Evolutionary conservation across 2,329 filamentous ascomycete genomes (phyloP).

Genomic region (Neocucurbitaria cava): DNA sequence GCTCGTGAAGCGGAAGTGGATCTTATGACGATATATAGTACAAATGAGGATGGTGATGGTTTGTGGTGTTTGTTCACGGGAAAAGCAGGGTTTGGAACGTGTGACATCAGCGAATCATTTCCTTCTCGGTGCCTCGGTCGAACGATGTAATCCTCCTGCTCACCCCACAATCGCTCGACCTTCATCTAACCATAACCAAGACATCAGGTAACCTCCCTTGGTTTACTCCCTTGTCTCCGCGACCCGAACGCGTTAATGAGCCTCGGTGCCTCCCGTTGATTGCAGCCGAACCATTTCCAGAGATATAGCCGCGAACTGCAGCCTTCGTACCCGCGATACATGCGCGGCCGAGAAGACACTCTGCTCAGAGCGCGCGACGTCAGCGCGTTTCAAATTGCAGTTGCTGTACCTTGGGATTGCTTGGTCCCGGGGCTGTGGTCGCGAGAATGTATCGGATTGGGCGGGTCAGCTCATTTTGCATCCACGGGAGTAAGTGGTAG

Average conservation of each 20-base stretch:
- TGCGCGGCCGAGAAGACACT: constrained; percentile 45
- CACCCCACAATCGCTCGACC: constrained; percentile 28
- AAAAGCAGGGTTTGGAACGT: background rate
- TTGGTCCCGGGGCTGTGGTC: constrained; percentile 23
- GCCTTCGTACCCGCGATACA: constrained; percentile 19
- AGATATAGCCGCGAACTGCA: constrained; percentile 14
- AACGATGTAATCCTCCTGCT: constrained; percentile 13
- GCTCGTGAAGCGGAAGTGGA: background rate
- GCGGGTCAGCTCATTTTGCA: constrained; percentile 8
- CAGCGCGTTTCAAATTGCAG: constrained; percentile 17
- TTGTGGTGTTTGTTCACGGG: background rate
- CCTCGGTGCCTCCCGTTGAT: constrained; percentile 25
- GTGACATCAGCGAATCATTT: background rate
- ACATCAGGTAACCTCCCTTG: constrained; percentile 25
- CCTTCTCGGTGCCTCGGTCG: constrained; percentile 10
- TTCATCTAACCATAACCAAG: constrained; percentile 17
- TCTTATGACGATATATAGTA: background rate
- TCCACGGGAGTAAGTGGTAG: constrained; percentile 8
- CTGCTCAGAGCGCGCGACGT: constrained; percentile 26
- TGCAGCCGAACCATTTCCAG: constrained; percentile 18
- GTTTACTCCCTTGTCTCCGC: constrained; percentile 12
- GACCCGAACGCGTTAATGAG: constrained; percentile 19
- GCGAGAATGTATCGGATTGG: constrained; percentile 40
- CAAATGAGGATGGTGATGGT: background rate
- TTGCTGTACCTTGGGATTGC: constrained; percentile 17